Evolutionary conservation across 2,329 filamentous ascomycete genomes (phyloP).

Genomic region (Trichoderma harzianum): DNA sequence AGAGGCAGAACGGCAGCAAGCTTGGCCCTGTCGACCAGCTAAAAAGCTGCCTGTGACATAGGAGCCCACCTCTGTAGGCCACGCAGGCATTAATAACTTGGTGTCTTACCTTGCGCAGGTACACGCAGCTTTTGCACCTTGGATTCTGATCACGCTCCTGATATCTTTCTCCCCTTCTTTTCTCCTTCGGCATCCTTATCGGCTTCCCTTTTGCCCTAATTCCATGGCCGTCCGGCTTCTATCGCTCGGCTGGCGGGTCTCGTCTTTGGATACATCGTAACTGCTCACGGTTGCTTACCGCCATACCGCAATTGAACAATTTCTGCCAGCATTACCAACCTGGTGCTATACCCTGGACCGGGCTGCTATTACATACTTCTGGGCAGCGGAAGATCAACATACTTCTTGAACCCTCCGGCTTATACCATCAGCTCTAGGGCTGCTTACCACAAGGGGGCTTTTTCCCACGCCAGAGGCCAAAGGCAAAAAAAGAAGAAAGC

Average conservation of each 20-base stretch:
- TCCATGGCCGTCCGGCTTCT: constrained; percentile 10
- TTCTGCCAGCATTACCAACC: neutral
- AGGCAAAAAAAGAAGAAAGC: neutral
- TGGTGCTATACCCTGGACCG: neutral
- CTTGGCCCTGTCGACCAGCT: neutral
- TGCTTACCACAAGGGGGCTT: neutral
- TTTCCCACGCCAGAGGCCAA: neutral
- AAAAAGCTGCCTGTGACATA: neutral
- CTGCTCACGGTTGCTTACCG: neutral
- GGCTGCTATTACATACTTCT: neutral
- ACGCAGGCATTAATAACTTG: neutral
- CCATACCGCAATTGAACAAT: neutral
- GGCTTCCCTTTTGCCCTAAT: neutral
- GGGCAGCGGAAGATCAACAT: neutral
- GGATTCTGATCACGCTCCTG: neutral
- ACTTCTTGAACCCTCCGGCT: neutral
- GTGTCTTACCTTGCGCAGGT: neutral
- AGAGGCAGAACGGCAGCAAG: neutral
- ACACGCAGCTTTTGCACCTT: neutral
- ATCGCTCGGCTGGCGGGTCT: constrained; percentile 12
- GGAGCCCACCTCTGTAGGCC: neutral
- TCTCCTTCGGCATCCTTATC: neutral
- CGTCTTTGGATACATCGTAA: constrained; percentile 16
- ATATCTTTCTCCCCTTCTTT: neutral
- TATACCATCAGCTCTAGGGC: neutral